Evolutionary conservation across 2,329 filamentous ascomycete genomes (phyloP), one percentile per base, ranked within the genome.

Genomic region (Rhexocercosporidium sp.): DNA sequence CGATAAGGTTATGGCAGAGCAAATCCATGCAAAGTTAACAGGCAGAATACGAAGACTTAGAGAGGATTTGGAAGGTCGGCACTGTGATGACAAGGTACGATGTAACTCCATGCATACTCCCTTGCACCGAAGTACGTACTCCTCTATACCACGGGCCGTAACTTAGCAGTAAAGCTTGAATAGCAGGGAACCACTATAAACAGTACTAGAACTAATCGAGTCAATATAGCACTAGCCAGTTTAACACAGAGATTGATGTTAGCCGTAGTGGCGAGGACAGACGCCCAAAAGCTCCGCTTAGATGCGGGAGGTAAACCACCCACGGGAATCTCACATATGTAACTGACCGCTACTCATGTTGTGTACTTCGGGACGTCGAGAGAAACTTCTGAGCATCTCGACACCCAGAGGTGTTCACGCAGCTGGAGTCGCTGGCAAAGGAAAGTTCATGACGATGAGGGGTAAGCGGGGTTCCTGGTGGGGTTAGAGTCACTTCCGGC

Each of bases 61-160:
- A 46, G 27, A 60, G 44, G 39, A 64, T 66, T 7, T 59, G 65
- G 65, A 66, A 66, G 60, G 65, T 64, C 51, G 27, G 54, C 31
- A 51, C 54, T n/a, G 60, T 51, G 53, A 53, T 37, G 53, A 59
- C 25, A 39, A 34, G 39, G 22, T 47, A 27, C 51, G 14, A 54
- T 51, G 65, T 31, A 57, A 25, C 47, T n/a, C 41, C 39, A 41
- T 53, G 51, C 59, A n/a, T n/a, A n/a, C n/a, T n/a, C n/a, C n/a
- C n/a, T n/a, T n/a, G n/a, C n/a, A n/a, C n/a, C n/a, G n/a, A n/a
- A n/a, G n/a, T n/a, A n/a, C n/a, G n/a, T n/a, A n/a, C n/a, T n/a
- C n/a, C n/a, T n/a, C n/a, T n/a, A n/a, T n/a, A n/a, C n/a, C n/a
- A n/a, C n/a, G n/a, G 1, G 14, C 46, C 12, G 25, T 37, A 66